A percentile compares a stretch with the other conserved stretches of the same genome.
Conservation (phyloP, 108 stramenopile species). For the Epipyxis sp. region DNA sequence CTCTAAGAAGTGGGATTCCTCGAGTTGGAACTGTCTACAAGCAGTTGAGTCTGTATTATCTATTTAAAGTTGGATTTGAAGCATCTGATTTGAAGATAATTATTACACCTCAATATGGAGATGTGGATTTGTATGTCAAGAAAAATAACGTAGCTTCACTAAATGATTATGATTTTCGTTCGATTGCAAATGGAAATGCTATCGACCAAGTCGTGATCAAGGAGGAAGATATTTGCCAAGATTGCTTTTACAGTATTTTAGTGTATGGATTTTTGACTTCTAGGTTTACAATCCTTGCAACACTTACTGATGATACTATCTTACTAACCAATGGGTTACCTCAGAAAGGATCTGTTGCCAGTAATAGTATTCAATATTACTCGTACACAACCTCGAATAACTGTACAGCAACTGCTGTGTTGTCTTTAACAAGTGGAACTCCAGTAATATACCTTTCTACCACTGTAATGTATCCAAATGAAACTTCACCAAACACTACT, state of each 20-base stretch:
- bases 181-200: neutral
- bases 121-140: constrained; percentile 20
- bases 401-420: neutral
- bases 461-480: neutral
- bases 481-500: neutral
- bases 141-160: neutral
- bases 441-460: constrained; percentile 6
- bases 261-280: neutral
- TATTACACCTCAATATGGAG: neutral
- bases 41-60: neutral
- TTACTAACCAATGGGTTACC: constrained; percentile 7
- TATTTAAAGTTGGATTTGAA: constrained; percentile 1
- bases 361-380: constrained; percentile 15
- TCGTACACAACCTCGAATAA: neutral
- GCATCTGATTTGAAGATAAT: constrained; percentile 3
- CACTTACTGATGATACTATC: neutral
- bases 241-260: neutral
- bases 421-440: neutral
- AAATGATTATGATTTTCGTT: neutral
- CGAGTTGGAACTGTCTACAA: neutral
- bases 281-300: neutral
- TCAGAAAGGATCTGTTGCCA: constrained; percentile 1
- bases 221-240: neutral
- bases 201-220: neutral
- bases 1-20: neutral